Conservation (phyloP, 805 yeast species). For the Teunomyces gatunensis region DNA sequence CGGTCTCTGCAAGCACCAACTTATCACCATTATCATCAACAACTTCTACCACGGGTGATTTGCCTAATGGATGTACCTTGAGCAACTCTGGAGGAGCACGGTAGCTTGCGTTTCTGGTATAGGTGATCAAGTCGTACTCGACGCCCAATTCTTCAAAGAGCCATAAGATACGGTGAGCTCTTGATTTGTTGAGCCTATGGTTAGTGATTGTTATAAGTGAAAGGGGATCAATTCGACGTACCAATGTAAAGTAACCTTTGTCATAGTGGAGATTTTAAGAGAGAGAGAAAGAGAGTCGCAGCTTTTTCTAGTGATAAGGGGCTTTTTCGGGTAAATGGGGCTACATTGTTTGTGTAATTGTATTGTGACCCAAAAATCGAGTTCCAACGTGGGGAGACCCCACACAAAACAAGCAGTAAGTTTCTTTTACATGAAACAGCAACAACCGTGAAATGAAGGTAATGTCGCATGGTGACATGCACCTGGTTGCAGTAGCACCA, state of each 20-base stretch:
- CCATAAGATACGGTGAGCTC: constrained; percentile 39
- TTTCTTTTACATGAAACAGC: too few species aligned
- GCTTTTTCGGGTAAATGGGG: neutral
- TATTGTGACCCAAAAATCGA: too few species aligned
- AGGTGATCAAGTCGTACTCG: constrained; percentile 31
- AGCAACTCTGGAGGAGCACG: constrained; percentile 35
- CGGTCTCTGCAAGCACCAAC: constrained; percentile 50
- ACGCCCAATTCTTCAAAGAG: constrained; percentile 34
- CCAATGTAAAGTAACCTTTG: constrained; percentile 20
- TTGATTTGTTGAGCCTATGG: constrained; percentile 29
- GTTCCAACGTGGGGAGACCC: too few species aligned
- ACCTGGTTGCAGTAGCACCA: too few species aligned
- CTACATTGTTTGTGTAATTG: too few species aligned
- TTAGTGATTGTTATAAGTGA: neutral
- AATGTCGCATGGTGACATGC: too few species aligned
- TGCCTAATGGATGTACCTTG: constrained; percentile 36
- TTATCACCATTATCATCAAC: constrained; percentile 16
- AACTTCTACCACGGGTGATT: constrained; percentile 34
- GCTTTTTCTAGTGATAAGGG: neutral
- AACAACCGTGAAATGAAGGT: too few species aligned
- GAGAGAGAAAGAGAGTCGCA: neutral
- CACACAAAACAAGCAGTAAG: too few species aligned
- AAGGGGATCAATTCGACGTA: constrained; percentile 10
- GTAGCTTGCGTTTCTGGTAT: constrained; percentile 20
- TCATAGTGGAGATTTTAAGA: neutral